Conservation (phyloP, 1,284 basidiomycete genomes). For the Irpex sp. region DNA sequence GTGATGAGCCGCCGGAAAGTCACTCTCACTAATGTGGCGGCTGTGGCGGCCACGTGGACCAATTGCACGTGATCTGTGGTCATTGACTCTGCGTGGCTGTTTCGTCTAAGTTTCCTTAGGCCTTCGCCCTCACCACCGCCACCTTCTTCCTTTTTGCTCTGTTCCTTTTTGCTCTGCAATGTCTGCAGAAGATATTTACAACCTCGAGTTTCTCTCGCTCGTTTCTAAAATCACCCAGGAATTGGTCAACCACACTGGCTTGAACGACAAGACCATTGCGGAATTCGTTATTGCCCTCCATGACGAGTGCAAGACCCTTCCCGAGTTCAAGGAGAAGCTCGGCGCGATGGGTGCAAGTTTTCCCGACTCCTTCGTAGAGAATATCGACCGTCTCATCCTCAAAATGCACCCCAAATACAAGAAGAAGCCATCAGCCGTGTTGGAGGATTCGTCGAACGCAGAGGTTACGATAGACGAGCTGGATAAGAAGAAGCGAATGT, state of each 20-base stretch:
- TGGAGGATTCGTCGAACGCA: constrained; percentile 31
- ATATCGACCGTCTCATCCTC: constrained; percentile 91
- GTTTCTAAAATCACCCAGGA: constrained; percentile 89
- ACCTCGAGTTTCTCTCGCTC: constrained; percentile 88
- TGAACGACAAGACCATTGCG: constrained; percentile 89
- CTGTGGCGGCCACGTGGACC: background rate
- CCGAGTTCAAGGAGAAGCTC: constrained; percentile 82
- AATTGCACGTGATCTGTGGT: background rate
- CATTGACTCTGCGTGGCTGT: background rate
- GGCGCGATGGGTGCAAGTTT: constrained; percentile 83
- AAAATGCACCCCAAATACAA: constrained; percentile 97
- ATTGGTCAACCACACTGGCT: constrained; percentile 80
- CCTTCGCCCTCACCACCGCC: background rate
- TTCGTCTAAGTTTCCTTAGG: background rate
- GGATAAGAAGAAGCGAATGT: constrained; percentile 80
- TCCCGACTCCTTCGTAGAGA: constrained; percentile 86
- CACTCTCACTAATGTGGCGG: too few relatives aligned
- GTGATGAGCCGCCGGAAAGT: background rate
- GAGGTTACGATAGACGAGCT: constrained; percentile 49
- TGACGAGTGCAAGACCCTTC: constrained; percentile 74
- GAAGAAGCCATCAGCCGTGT: constrained; percentile 50
- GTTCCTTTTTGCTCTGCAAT: constrained; percentile 33
- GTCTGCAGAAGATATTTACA: constrained; percentile 77
- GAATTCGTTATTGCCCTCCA: constrained; percentile 96
- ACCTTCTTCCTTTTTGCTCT: constrained; percentile 3